Evolutionary conservation across 106 monocot genomes (phyloP).

Genomic region (Iris macrosiphon): DNA sequence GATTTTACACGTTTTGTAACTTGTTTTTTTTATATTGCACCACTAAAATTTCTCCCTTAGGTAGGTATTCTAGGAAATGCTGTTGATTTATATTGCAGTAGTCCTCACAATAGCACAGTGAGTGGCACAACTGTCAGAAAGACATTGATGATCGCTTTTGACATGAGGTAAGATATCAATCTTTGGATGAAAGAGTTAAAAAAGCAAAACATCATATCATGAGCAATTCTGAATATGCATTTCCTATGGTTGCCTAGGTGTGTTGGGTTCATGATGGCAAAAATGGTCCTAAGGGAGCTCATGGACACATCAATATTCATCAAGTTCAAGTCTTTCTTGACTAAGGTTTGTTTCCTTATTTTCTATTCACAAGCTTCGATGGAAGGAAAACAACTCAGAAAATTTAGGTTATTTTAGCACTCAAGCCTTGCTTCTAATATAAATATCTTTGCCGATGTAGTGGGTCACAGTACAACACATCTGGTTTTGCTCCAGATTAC

Average conservation of each 20-base stretch:
- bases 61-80: constrained; percentile 96
- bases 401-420: too few species aligned
- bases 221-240: constrained; percentile 1
- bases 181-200: not conserved
- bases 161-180: constrained; percentile 67
- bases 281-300: constrained; percentile 89
- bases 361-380: not conserved
- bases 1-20: too few species aligned
- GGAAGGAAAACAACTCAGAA: too few species aligned
- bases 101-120: constrained; percentile 13
- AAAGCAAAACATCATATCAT: too few species aligned
- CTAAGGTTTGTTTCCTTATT: constrained; percentile 43
- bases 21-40: too few species aligned
- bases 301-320: constrained; percentile 72
- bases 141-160: constrained; percentile 96
- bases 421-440: too few species aligned
- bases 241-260: constrained; percentile 40
- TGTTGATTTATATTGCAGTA: constrained; percentile 68
- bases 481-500: too few species aligned
- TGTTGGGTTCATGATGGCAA: constrained; percentile 97
- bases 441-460: too few species aligned
- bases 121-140: constrained; percentile 51
- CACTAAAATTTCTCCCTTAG: too few species aligned
- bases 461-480: too few species aligned
- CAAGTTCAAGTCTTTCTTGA: constrained; percentile 76